Base-by-base conservation (phyloP, 495 filamentous ascomycete species). In the Clohesyomyces aquaticus region DNA sequence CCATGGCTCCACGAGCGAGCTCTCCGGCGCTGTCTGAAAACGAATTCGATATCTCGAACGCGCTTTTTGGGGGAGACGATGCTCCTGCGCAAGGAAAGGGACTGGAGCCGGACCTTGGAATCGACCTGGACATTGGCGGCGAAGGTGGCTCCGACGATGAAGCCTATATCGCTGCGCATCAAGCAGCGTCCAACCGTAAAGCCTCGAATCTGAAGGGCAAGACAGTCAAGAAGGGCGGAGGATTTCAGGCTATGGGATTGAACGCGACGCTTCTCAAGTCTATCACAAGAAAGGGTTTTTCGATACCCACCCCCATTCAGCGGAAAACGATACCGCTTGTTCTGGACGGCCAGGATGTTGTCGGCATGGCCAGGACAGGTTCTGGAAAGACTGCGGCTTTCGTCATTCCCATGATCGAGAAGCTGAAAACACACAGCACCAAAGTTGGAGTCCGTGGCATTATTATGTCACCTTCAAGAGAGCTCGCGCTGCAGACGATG, bases 341-440 rank as follows among this genome's bases (percentile, higher is more conserved):
- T 43, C 80, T 96, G 71, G 91, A 96, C 46, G 84, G 88, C 55
- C 85, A 88, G 68, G 93, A 98, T 80, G 91, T 99, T 3, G 92
- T 98, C 8, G 94, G 91, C 59, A 99, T 98, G 95, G 94, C 94
- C 3, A 82, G 94, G 51, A 98, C 94, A 19, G 94, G 94, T 73
- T 96, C 91, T 38, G 94, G 94, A 74, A 98, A 98, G 78, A 96
- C 93, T 0, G 94, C 93, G 1, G 93, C 94, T 14, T 98, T 98
- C 73, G 91, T 98, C 4, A 93, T 98, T 59, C 94, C 94, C 43
- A 94, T 98, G 93, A 89, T 99, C 61, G 89, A 98, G 78, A 90
- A 88, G 55, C 79, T 99, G 64, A 95, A 91, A 76, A 81, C 83
- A n/a, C 94, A 99, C 71, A 96, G 88, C 70, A 85, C 85, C 10